phyloP scores from a whole-genome alignment of 768 basidiomycete species.

The Tricholoma hemisulphureum region DNA sequence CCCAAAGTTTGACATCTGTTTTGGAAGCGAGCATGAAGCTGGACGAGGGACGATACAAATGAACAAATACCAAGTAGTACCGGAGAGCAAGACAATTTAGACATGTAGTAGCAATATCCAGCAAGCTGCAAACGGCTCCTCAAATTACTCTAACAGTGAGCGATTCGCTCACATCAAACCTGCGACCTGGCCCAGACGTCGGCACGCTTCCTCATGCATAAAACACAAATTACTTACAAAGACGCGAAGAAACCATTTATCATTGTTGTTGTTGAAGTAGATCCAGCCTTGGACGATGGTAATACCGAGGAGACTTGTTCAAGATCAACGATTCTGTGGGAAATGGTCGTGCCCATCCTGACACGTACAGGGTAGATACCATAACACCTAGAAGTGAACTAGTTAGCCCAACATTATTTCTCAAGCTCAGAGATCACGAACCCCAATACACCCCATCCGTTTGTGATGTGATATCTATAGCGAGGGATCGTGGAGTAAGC shows the following conservation, averaged over 20 bases:
- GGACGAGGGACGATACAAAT: background rate
- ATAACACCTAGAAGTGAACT: background rate
- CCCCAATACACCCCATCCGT: background rate
- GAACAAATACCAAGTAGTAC: background rate
- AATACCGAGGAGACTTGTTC: conserved; percentile 9
- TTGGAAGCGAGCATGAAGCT: background rate
- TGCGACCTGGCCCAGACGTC: background rate
- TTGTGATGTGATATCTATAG: background rate
- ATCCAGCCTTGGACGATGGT: conserved; percentile 11
- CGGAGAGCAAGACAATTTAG: background rate
- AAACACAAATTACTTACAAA: background rate
- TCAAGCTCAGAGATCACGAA: background rate
- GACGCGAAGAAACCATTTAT: background rate
- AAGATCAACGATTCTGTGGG: no score
- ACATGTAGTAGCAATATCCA: background rate
- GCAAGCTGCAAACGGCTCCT: background rate
- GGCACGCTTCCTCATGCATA: background rate
- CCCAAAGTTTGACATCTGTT: background rate
- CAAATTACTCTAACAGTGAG: no score
- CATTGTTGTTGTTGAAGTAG: conserved; percentile 10
- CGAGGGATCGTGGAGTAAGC: no score
- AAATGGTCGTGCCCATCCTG: no score
- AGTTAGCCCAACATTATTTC: background rate
- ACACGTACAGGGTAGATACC: background rate
- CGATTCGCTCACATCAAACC: background rate